phyloP scores from a whole-genome alignment of 257 asterid genomes.

The Datura wrightii region DNA sequence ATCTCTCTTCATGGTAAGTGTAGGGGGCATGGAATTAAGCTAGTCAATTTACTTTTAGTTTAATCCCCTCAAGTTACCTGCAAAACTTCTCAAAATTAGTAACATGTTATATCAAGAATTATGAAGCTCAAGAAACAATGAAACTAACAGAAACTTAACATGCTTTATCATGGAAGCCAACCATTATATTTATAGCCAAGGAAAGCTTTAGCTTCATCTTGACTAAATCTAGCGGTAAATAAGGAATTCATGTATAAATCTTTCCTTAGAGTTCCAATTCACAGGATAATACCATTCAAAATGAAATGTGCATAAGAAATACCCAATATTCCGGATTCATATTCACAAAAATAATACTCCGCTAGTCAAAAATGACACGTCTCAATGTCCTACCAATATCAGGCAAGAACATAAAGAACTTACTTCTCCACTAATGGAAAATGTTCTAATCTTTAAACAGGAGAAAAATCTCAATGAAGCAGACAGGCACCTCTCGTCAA shows the following conservation, averaged over 20 bases:
- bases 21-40: not conserved
- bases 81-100: slow-evolving; percentile 23
- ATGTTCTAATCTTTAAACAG: not conserved
- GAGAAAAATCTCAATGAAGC: not conserved
- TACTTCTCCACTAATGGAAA: not conserved
- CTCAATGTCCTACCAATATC: not conserved
- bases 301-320: not conserved
- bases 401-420: not conserved
- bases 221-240: not conserved
- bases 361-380: not conserved
- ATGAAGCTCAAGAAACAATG: not conserved
- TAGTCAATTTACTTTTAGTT: slow-evolving; percentile 40
- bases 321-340: not conserved
- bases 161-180: not conserved
- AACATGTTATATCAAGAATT: slow-evolving; percentile 3
- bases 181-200: not conserved
- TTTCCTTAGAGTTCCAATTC: not conserved
- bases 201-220: not conserved
- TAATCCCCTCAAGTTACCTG: slow-evolving; percentile 42
- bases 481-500: not conserved
- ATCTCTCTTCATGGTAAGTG: slow-evolving; percentile 34
- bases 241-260: not conserved
- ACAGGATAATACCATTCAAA: not conserved
- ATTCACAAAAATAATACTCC: not conserved
- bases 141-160: not conserved